phyloP scores from a whole-genome alignment of 192 early-diverging fungal species.

The Haplosporangium gracile region DNA sequence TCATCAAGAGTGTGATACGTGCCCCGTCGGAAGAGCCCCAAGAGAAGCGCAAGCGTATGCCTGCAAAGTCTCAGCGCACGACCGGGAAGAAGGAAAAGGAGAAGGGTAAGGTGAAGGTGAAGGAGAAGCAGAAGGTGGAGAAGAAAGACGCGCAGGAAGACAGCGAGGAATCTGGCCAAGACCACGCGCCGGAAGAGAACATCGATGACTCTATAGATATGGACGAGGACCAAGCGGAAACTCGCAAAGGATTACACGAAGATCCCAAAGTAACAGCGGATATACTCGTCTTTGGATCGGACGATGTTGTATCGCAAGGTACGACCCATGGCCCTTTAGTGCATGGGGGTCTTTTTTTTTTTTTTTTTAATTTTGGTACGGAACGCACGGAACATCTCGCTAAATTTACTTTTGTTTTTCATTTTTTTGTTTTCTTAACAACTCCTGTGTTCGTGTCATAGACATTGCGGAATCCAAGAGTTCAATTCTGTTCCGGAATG shows the following conservation, averaged over 20 bases:
- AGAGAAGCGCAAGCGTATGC: background rate
- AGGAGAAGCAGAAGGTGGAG: no score
- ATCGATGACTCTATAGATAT: background rate
- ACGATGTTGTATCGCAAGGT: background rate
- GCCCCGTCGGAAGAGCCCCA: background rate
- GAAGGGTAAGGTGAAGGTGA: no score
- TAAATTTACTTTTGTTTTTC: background rate
- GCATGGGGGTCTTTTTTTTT: background rate
- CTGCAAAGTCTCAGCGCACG: background rate
- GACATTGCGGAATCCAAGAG: slow-evolving; percentile 16
- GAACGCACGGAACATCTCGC: slow-evolving; percentile 7
- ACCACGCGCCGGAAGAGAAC: background rate
- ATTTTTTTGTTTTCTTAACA: background rate
- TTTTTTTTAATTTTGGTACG: background rate
- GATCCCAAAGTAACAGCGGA: background rate
- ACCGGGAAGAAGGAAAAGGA: background rate
- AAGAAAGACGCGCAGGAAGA: background rate
- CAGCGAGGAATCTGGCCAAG: no score
- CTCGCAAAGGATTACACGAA: background rate
- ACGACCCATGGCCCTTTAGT: background rate
- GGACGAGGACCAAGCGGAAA: background rate
- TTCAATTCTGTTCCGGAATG: slow-evolving; percentile 1
- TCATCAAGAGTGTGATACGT: slow-evolving; percentile 32
- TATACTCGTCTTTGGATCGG: background rate
- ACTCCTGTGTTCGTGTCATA: background rate